A percentile compares a stretch with the other conserved stretches of the same genome.
Evolutionary conservation across 495 filamentous ascomycete species (phyloP).

Genomic region (Aspergillus affinis): DNA sequence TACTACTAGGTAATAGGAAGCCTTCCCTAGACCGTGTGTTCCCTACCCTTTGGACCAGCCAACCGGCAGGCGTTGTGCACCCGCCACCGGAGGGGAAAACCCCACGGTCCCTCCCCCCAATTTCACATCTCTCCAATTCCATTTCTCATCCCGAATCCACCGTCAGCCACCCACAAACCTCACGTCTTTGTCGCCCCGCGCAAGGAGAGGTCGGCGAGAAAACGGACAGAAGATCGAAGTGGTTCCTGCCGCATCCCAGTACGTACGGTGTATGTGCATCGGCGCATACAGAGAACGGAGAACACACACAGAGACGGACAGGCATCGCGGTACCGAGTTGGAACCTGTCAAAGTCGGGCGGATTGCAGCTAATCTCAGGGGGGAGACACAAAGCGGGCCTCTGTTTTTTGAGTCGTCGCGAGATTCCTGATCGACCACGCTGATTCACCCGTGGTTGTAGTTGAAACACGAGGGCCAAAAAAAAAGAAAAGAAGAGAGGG

Average conservation of each 20-base stretch:
- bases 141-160: background rate
- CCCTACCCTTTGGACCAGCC: too few relatives aligned
- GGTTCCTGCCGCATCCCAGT: background rate
- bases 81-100: background rate
- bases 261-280: background rate
- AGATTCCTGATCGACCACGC: constrained; percentile 5
- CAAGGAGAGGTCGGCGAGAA: too few relatives aligned
- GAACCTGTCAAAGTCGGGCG: background rate
- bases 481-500: constrained; percentile 1
- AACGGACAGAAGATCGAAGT: background rate
- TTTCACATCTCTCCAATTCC: too few relatives aligned
- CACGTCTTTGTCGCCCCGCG: too few relatives aligned
- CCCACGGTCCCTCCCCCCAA: background rate
- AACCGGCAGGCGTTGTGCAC: too few relatives aligned
- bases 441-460: constrained; percentile 10
- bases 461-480: constrained; percentile 1
- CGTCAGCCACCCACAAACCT: too few relatives aligned
- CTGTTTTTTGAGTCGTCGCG: constrained; percentile 10
- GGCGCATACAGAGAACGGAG: background rate
- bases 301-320: too few relatives aligned
- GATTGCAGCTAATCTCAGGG: constrained; percentile 1
- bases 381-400: constrained; percentile 10
- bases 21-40: too few relatives aligned
- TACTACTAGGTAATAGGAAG: too few relatives aligned
- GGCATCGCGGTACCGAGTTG: background rate